phyloP scores from a whole-genome alignment of 164 flowering plant genomes.

The Taxillus chinensis region DNA sequence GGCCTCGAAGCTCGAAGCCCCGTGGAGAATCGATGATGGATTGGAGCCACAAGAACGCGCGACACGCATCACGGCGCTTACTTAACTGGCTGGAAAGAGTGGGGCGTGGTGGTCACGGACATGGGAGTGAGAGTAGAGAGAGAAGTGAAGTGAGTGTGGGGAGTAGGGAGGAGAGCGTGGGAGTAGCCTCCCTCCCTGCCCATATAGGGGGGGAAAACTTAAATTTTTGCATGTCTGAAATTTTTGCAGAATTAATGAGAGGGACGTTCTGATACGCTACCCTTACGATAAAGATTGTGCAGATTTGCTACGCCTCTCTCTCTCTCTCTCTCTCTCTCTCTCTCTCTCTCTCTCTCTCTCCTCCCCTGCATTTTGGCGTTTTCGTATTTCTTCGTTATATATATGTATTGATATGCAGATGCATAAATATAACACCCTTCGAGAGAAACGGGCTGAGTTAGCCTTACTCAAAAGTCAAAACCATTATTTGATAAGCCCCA shows the following conservation, averaged over 20 bases:
- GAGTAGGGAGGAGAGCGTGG: no score
- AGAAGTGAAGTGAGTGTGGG: no score
- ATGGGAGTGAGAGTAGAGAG: no score
- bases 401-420: background rate
- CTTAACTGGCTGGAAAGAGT: no score
- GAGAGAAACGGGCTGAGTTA: slow-evolving; percentile 6
- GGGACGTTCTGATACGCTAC: slow-evolving; percentile 32
- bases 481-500: slow-evolving; percentile 17
- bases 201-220: no score
- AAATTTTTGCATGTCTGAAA: background rate
- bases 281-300: slow-evolving; percentile 22
- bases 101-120: no score
- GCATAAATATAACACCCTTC: background rate
- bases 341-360: background rate
- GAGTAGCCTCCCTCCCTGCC: no score
- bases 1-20: no score
- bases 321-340: background rate
- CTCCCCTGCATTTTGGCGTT: slow-evolving; percentile 2
- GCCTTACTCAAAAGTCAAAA: slow-evolving; percentile 41
- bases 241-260: background rate
- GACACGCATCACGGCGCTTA: no score
- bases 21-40: no score
- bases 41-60: no score
- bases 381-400: background rate
- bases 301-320: slow-evolving; percentile 6